Conservation (phyloP, 2,329 filamentous ascomycete species). For the Eurotiales sp. region DNA sequence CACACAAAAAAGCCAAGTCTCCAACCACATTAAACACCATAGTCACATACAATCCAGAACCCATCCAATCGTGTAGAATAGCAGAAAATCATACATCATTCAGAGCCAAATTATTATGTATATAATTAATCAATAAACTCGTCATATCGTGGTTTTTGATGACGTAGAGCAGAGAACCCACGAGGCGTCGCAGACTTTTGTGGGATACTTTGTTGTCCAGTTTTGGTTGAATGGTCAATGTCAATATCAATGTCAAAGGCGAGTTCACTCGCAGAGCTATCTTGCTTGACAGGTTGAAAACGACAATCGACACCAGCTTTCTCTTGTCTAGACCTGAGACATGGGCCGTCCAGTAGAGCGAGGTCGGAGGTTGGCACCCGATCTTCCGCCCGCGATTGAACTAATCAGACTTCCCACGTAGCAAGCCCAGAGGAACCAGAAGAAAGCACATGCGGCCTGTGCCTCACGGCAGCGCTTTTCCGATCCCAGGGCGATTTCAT, state of each 20-base stretch:
- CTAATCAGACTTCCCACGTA: constrained; percentile 41
- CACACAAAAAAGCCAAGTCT: too few relatives aligned
- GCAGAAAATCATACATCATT: constrained; percentile 1
- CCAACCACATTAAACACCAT: too few relatives aligned
- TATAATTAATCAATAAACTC: neutral
- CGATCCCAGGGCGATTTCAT: constrained; percentile 45
- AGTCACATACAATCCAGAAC: too few relatives aligned
- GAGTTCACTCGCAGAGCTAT: too few relatives aligned
- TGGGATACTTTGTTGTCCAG: neutral
- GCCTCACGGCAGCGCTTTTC: constrained; percentile 48
- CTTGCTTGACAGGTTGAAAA: neutral
- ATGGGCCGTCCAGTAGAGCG: constrained; percentile 35
- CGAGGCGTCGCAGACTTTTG: neutral
- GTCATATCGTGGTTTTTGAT: neutral
- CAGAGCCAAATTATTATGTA: neutral
- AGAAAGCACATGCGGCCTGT: constrained; percentile 49
- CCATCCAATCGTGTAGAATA: neutral
- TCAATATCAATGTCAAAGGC: too few relatives aligned
- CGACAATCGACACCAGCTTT: too few relatives aligned
- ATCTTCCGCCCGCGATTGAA: constrained; percentile 35
- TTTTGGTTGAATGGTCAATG: too few relatives aligned
- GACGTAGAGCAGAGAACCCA: neutral
- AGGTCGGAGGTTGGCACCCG: constrained; percentile 31
- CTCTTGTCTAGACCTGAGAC: constrained; percentile 42
- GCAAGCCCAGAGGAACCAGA: constrained; percentile 49